Evolutionary conservation across 352 stramenopile species (phyloP).

Genomic region (Phytopythium litorale): DNA sequence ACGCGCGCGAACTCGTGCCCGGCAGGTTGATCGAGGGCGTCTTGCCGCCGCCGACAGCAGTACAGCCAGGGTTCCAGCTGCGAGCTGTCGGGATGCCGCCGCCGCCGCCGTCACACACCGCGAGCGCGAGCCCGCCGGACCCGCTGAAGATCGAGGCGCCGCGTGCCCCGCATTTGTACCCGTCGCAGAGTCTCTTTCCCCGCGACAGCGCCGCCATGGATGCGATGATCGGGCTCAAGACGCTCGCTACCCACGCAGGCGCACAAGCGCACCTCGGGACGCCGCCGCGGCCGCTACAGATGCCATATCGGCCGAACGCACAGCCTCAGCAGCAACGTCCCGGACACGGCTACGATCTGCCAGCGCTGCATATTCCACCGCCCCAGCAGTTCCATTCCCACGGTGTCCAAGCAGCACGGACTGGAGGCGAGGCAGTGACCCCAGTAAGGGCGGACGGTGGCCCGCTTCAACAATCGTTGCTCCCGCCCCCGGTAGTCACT

Average conservation of each 20-base stretch:
- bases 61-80: background rate
- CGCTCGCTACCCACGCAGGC: conserved; percentile 23
- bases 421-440: background rate
- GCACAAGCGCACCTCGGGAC: conserved; percentile 7
- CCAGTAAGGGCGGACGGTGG: background rate
- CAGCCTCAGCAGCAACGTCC: conserved; percentile 4
- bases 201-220: conserved; percentile 16
- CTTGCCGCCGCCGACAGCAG: background rate
- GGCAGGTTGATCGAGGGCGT: background rate
- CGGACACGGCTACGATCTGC: background rate
- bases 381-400: background rate
- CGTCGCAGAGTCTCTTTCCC: conserved; percentile 12
- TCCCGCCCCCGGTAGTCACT: conserved; percentile 3
- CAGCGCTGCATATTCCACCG: conserved; percentile 2
- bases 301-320: background rate
- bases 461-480: background rate
- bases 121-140: background rate
- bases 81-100: conserved; percentile 3
- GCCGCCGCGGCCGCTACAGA: conserved; percentile 10
- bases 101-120: conserved; percentile 1
- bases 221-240: conserved; percentile 31
- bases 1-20: background rate
- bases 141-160: conserved; percentile 13
- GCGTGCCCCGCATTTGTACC: conserved; percentile 19
- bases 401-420: background rate